These are phyloP conservation scores for Rhazya stricta DNA, from an alignment of 257 asterid genomes.

Conservation along the genomic window DNA sequence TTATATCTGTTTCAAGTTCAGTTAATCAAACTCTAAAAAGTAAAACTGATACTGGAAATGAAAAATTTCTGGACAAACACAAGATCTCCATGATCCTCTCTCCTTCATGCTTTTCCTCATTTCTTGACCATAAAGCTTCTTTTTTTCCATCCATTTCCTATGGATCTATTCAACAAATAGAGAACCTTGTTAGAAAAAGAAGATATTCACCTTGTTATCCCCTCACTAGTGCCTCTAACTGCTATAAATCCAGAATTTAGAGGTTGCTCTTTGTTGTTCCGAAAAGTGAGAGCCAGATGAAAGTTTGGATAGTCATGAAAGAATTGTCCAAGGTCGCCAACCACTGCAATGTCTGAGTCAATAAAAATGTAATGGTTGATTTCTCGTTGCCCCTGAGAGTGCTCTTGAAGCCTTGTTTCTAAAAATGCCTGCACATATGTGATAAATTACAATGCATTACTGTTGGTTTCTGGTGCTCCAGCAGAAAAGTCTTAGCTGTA, in stretches of 20 bases:
- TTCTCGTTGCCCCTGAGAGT: constrained; percentile 39
- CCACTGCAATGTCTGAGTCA: constrained; percentile 87
- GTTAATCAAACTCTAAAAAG: not conserved
- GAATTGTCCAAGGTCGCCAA: constrained; percentile 60
- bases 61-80: not conserved
- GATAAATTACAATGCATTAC: constrained; percentile 4
- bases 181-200: not conserved
- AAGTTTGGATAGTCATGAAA: constrained; percentile 58
- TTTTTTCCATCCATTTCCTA: not conserved
- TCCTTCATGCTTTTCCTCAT: not conserved
- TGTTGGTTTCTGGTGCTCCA: not conserved
- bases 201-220: constrained; percentile 57
- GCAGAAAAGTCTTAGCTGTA: not conserved
- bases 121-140: not conserved
- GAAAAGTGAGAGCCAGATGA: constrained; percentile 86
- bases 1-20: not conserved
- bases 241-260: constrained; percentile 95
- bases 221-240: constrained; percentile 75
- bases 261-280: constrained; percentile 94
- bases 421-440: constrained; percentile 56
- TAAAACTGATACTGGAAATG: not conserved
- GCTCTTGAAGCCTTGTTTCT: constrained; percentile 50
- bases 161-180: not conserved
- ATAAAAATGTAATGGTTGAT: constrained; percentile 70
- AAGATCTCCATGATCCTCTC: not conserved